Evolutionary conservation across 208 protist species (phyloP), one percentile per base, ranked within the genome.

Genomic region (Zelonia costaricensis): DNA sequence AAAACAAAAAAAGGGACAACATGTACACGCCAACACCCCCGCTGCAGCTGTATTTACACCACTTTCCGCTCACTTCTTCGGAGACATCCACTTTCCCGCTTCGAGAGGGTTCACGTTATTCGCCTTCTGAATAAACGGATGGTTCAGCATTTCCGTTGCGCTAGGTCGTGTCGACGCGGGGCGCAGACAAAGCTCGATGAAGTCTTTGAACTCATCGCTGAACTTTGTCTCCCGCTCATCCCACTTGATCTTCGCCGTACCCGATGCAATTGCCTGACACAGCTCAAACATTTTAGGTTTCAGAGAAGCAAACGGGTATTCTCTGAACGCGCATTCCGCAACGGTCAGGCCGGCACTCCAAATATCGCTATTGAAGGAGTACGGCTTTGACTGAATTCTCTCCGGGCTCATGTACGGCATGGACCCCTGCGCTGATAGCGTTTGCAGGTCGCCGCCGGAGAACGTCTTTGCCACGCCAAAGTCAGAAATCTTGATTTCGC

Each of bases 401-500:
- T 98, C 95, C 9, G 95, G 95, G 53, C 88, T 95, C 95, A 97
- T 97, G 75, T 98, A 98, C 6, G 92, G 86, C 52, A 93, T 69
- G n/a, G 95, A 97, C 0, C 95, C 95, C 45, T 97, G 93, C 5
- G 84, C 70, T 9, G 91, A 93, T 4, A 94, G 62, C 15, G 90
- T 96, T 60, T 93, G 76, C 27, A 85, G 61, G 59, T 92, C 82
- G 5, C 69, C 84, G 30, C 82, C 84, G 36, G 76, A 87, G 66
- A 94, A 89, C 12, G 68, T 91, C 55, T 92, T 92, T 13, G 96
- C 94, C 0, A 99, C 88, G 16, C 98, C 97, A 80, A 99, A 99
- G 73, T 99, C 98, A 8, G 93, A 96, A 12, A 99, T 92, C 76
- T 99, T 99, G 16, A 98, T 84, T 23, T 95, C 76, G 45, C 97